Conservation (phyloP, 2,329 filamentous ascomycete genomes). For the Sporothrix globosa region DNA sequence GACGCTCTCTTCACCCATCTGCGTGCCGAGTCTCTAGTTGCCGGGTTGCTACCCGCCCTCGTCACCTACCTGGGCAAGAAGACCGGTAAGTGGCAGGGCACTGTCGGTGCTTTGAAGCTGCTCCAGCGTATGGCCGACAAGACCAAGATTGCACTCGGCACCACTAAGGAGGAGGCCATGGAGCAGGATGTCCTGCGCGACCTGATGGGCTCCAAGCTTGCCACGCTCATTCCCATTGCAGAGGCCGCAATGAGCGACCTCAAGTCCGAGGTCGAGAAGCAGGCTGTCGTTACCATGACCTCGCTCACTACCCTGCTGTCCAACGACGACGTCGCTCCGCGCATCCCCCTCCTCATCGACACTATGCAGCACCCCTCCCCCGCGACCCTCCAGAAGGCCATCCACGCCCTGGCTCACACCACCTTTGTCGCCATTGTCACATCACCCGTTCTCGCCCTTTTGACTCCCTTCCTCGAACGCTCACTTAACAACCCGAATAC, state of each 20-base stretch:
- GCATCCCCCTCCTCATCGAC: constrained; percentile 89
- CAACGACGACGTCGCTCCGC: constrained; percentile 94
- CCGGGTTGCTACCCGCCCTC: constrained; percentile 78
- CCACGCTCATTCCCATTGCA: constrained; percentile 84
- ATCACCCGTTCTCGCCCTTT: constrained; percentile 88
- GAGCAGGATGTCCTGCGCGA: constrained; percentile 90
- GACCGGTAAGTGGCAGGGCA: constrained; percentile 96
- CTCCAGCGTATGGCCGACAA: constrained; percentile 94
- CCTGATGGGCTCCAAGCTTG: constrained; percentile 85
- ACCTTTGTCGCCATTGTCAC: constrained; percentile 98
- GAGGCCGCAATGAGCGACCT: constrained; percentile 96
- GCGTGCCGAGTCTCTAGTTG: constrained; percentile 78
- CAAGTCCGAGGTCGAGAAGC: constrained; percentile 85
- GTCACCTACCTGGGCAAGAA: constrained; percentile 75
- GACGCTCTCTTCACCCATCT: constrained; percentile 83
- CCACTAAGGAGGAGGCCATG: constrained; percentile 77
- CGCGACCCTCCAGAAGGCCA: constrained; percentile 89
- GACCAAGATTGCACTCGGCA: constrained; percentile 79
- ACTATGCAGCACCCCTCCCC: constrained; percentile 93
- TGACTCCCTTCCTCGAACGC: constrained; percentile 92
- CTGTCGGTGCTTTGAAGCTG: constrained; percentile 80
- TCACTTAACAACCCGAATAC: constrained; percentile 90
- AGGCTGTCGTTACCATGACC: constrained; percentile 89
- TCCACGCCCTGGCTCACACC: constrained; percentile 93
- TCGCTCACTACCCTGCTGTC: constrained; percentile 85